Evolutionary conservation across 257 asterid genomes (phyloP).

Genomic region (Lycium ferocissimum): DNA sequence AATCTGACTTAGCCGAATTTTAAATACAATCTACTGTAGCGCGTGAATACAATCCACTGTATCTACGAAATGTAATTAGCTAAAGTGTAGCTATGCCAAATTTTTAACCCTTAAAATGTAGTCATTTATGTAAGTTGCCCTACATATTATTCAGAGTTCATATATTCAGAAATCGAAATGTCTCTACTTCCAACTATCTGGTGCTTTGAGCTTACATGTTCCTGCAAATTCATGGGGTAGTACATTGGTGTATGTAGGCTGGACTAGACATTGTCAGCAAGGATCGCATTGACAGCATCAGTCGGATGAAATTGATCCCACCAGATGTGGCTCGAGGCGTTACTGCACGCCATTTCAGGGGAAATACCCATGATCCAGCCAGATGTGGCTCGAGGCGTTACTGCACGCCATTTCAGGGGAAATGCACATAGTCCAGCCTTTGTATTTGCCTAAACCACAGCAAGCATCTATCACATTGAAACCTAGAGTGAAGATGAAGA

Average conservation of each 20-base stretch:
- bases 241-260: slow-evolving; percentile 68
- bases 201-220: slow-evolving; percentile 57
- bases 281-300: slow-evolving; percentile 71
- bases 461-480: slow-evolving; percentile 75
- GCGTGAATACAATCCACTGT: too few relatives aligned
- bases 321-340: slow-evolving; percentile 83
- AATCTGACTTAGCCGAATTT: too few relatives aligned
- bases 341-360: slow-evolving; percentile 81
- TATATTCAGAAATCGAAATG: neutral
- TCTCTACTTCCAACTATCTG: neutral
- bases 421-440: slow-evolving; percentile 71
- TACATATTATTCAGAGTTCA: too few relatives aligned
- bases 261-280: slow-evolving; percentile 87
- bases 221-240: slow-evolving; percentile 83
- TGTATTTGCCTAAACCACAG: slow-evolving; percentile 84
- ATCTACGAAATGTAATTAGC: too few relatives aligned
- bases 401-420: slow-evolving; percentile 85
- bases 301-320: slow-evolving; percentile 99
- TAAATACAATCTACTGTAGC: too few relatives aligned
- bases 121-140: too few relatives aligned
- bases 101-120: too few relatives aligned
- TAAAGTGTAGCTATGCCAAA: too few relatives aligned
- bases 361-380: slow-evolving; percentile 79
- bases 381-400: slow-evolving; percentile 72
- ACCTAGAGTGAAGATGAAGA: slow-evolving; percentile 49